These are phyloP conservation scores for Fusarium mundagurra DNA, from an alignment of 2,329 filamentous ascomycete genomes.

Conservation along the genomic window DNA sequence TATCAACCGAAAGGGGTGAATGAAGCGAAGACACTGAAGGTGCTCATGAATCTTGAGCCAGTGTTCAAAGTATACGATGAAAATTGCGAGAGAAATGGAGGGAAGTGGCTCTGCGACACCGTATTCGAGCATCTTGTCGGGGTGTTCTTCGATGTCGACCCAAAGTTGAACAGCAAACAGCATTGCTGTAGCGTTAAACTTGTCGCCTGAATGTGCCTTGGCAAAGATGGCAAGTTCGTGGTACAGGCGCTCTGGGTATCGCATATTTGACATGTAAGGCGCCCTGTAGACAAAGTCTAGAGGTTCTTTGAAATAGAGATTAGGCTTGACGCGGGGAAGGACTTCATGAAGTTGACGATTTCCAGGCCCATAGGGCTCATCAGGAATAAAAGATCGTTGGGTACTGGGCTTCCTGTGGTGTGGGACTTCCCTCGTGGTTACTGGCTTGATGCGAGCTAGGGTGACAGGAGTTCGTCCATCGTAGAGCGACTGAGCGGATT, in stretches of 20 bases:
- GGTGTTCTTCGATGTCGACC: neutral
- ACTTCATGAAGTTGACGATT: neutral
- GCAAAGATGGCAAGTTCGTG: neutral
- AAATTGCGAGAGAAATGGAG: fast-evolving
- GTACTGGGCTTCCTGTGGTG: neutral
- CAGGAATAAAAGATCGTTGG: neutral
- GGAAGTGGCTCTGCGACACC: neutral
- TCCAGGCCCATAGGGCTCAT: neutral
- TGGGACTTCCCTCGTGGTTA: neutral
- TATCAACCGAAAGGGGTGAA: neutral
- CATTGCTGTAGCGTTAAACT: neutral
- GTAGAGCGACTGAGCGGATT: neutral
- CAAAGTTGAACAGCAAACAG: neutral
- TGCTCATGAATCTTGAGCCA: neutral
- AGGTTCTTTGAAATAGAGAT: no score
- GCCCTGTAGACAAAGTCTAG: neutral
- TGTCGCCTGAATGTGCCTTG: neutral
- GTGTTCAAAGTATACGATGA: neutral
- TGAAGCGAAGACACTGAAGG: neutral
- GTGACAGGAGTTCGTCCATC: neutral
- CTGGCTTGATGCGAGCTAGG: neutral
- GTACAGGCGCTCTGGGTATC: neutral
- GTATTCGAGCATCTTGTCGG: neutral
- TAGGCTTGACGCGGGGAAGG: neutral
- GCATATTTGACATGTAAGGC: neutral